Evolutionary conservation across 1,284 basidiomycete species (phyloP).

Genomic region (Apiotrichum gracile): DNA sequence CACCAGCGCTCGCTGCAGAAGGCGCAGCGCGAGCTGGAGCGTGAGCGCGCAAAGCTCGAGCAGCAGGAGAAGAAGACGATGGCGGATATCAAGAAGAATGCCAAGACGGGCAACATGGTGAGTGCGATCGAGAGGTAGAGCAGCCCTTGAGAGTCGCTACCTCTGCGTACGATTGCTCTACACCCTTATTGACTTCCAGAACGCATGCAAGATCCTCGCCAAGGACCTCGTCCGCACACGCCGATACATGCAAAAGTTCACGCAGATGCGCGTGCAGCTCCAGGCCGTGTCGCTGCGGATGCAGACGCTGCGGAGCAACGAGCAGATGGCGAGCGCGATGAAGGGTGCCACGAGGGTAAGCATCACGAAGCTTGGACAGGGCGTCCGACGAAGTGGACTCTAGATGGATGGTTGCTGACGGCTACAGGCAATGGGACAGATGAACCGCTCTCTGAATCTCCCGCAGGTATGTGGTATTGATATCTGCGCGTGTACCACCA

Average conservation of each 20-base stretch:
- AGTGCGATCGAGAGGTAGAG: constrained; percentile 26
- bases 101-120: constrained; percentile 93
- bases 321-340: constrained; percentile 99
- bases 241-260: constrained; percentile 95
- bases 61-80: constrained; percentile 91
- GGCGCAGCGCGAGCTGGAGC: constrained; percentile 93
- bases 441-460: constrained; percentile 93
- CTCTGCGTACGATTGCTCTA: too few relatives aligned
- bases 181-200: constrained; percentile 53
- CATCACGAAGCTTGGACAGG: neutral
- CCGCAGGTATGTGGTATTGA: constrained; percentile 57
- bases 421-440: constrained; percentile 87
- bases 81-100: constrained; percentile 91
- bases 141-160: neutral
- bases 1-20: constrained; percentile 94
- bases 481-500: neutral
- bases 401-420: neutral
- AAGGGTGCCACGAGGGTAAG: constrained; percentile 88
- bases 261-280: constrained; percentile 96
- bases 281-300: constrained; percentile 94
- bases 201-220: constrained; percentile 98
- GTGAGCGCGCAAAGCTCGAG: constrained; percentile 90
- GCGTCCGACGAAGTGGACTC: neutral
- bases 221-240: constrained; percentile 96
- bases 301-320: constrained; percentile 92